These are phyloP conservation scores for Pharus latifolius DNA, from an alignment of 176 grass and related monocot species.

Conservation along the genomic window DNA sequence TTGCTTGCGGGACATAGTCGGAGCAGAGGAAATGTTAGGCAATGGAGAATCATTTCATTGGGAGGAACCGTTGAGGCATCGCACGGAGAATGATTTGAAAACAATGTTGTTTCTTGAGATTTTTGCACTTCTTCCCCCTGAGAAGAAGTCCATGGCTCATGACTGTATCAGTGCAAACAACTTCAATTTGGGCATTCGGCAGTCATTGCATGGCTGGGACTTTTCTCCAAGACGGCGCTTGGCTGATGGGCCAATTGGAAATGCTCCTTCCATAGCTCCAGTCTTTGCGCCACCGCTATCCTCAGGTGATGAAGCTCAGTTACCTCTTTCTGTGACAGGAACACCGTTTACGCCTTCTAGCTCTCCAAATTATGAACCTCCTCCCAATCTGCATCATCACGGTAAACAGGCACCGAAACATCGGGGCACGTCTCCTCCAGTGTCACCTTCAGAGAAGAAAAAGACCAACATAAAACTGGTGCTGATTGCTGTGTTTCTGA, in stretches of 20 bases:
- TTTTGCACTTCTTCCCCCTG: slow-evolving; percentile 15
- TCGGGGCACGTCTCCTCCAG: slow-evolving; percentile 2
- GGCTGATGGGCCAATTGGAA: background rate
- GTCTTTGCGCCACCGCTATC: background rate
- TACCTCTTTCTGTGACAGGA: slow-evolving; percentile 7
- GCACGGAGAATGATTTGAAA: slow-evolving; percentile 10
- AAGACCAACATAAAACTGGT: slow-evolving; percentile 15
- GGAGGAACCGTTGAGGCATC: background rate
- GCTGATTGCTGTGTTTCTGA: slow-evolving; percentile 16
- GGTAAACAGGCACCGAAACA: slow-evolving; percentile 7
- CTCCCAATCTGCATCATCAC: background rate
- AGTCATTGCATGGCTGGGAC: background rate
- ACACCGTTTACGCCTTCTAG: background rate
- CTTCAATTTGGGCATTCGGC: background rate
- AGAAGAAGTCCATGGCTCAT: background rate
- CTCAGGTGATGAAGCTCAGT: background rate
- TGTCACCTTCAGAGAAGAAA: slow-evolving; percentile 25
- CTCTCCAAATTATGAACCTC: background rate
- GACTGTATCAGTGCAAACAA: slow-evolving; percentile 29
- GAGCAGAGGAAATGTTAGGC: slow-evolving; percentile 1
- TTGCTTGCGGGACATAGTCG: slow-evolving; percentile 23
- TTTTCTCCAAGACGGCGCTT: slow-evolving; percentile 12
- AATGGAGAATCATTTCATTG: slow-evolving; percentile 1
- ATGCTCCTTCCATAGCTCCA: slow-evolving; percentile 20
- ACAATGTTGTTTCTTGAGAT: slow-evolving; percentile 12